Conservation (phyloP, 2,329 filamentous ascomycete species). For the Trichoderma oligosporum region DNA sequence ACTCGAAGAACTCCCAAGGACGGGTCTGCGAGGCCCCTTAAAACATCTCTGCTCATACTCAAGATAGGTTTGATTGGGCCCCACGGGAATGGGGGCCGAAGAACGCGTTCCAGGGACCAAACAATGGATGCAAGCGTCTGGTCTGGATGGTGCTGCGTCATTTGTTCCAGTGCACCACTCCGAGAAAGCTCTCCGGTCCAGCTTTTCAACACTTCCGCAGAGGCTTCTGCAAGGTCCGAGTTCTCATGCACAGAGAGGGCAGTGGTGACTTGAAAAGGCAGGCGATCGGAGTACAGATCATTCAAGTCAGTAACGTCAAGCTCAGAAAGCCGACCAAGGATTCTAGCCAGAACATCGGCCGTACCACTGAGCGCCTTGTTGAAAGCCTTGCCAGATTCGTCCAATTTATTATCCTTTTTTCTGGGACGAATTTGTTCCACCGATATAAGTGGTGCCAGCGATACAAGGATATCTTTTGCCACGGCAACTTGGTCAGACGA, state of each 20-base stretch:
- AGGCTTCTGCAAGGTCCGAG: conserved; percentile 71
- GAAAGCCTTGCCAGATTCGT: conserved; percentile 57
- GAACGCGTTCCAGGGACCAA: conserved; percentile 36
- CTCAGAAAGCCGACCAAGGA: conserved; percentile 75
- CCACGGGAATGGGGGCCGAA: conserved; percentile 45
- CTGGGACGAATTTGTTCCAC: conserved; percentile 67
- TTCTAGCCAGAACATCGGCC: conserved; percentile 60
- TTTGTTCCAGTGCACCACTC: conserved; percentile 37
- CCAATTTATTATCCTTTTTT: conserved; percentile 43
- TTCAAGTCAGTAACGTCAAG: conserved; percentile 68
- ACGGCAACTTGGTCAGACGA: conserved; percentile 68
- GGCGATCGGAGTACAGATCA: conserved; percentile 62
- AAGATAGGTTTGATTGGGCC: conserved; percentile 55
- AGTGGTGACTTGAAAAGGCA: conserved; percentile 70
- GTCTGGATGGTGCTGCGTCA: conserved; percentile 39
- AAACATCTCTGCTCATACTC: conserved; percentile 54
- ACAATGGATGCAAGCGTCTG: conserved; percentile 44
- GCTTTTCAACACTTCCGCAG: conserved; percentile 77
- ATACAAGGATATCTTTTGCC: conserved; percentile 69
- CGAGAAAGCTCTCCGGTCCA: conserved; percentile 64
- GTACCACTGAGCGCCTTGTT: conserved; percentile 64
- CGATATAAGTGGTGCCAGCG: conserved; percentile 65
- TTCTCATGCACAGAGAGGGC: conserved; percentile 79
- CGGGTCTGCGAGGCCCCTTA: conserved; percentile 54
- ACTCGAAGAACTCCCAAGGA: conserved; percentile 53